Evolutionary conservation across 1,139 yeast genomes (phyloP), one percentile per base, ranked within the genome.

Genomic region (Magnusiomyces fungicola): DNA sequence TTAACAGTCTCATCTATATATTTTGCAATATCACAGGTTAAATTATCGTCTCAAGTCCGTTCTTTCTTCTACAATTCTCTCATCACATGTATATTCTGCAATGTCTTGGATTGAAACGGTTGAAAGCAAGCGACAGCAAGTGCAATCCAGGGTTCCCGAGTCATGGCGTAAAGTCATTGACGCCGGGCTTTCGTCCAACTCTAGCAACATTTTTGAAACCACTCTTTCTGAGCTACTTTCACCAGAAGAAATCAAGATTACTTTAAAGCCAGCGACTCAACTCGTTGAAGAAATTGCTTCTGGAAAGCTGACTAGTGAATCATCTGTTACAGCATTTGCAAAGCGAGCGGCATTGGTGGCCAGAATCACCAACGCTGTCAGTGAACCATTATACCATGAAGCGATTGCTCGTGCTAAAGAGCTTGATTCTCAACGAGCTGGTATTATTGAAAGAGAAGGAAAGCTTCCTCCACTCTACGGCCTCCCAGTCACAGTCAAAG

Each of bases 301-400:
- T 14, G 77, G 78, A 3, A 60, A 66, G 47, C 61, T 70, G 53
- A 63, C 77, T 1, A 69, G 81, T 2, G 68, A 65, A 22, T 71
- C 72, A 19, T 75, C 77, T 4, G 61, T 75, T 0, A 49, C 59
- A 51, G 83, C 84, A 0, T 80, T 73, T 58, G 78, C 80, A 49
- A 79, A 76, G 53, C 68, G 83, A 55, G 76, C 82, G 5, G 74
- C 80, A 1, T 65, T 79, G 52, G 76, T 63, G 2, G 62, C 59
- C 45, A 66, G 62, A 47, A 46, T 58, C 44, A 56, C 61, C 30
- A 62, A 63, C 45, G 64, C 67, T 50, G 46, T 61, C 30, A 62
- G 66, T 1, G 67, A 64, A 50, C 56, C 64, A 7, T 50, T 61
- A 48, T 63, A 58, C 45, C 58, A 57, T n/a, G 56, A 56, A 27